These are phyloP conservation scores for Tolypocladium inflatum DNA, from an alignment of 2,329 filamentous ascomycete species.

Conservation along the genomic window DNA sequence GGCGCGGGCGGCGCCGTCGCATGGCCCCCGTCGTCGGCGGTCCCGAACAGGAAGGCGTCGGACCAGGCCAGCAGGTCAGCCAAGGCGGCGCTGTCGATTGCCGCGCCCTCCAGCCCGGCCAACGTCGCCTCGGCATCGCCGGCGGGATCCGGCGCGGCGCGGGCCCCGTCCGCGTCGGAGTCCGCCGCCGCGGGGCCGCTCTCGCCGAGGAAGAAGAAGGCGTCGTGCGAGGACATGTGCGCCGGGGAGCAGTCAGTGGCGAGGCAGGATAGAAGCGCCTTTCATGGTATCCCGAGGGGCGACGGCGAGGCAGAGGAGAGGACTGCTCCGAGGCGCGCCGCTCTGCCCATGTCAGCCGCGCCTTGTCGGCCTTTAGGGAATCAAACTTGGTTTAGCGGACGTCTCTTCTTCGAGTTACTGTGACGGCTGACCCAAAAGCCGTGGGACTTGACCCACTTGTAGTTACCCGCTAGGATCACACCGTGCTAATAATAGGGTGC, in stretches of 20 bases:
- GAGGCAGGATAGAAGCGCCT: background rate
- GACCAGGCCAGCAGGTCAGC: slow-evolving; percentile 5
- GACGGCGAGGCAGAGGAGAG: background rate
- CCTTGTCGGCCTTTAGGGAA: background rate
- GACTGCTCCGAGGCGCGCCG: background rate
- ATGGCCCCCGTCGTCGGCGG: background rate
- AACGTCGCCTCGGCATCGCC: background rate
- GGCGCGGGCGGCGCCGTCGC: background rate
- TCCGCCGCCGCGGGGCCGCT: slow-evolving; percentile 1
- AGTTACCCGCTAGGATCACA: no score
- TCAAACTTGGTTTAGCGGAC: background rate
- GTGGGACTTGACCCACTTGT: no score
- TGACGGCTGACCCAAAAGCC: no score
- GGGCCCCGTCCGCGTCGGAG: background rate
- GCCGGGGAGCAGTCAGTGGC: background rate
- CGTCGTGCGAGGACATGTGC: slow-evolving; percentile 4
- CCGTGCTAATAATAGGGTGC: no score
- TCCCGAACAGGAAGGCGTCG: slow-evolving; percentile 3
- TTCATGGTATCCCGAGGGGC: background rate
- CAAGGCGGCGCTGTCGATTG: background rate
- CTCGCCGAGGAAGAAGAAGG: slow-evolving; percentile 2
- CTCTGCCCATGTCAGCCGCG: background rate
- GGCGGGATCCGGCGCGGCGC: background rate
- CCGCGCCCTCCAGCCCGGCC: background rate
- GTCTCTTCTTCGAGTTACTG: no score